phyloP scores from a whole-genome alignment of 2,329 filamentous ascomycete species.

The Penicillium sp. region DNA sequence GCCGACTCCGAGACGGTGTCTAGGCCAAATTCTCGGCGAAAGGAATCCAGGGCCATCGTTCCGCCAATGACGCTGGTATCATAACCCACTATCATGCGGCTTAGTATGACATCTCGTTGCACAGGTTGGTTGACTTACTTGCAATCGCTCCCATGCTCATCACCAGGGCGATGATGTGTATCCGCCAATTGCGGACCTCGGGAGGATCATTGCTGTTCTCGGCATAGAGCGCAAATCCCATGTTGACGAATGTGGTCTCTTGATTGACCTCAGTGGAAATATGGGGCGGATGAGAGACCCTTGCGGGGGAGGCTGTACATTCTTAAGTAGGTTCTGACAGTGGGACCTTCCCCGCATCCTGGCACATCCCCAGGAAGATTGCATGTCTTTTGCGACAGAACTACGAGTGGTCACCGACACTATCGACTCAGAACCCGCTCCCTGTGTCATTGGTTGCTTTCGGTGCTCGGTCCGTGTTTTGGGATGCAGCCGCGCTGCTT shows the following conservation, averaged over 20 bases:
- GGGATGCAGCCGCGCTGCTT: no score
- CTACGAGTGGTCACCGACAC: no score
- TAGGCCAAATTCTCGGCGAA: conserved; percentile 19
- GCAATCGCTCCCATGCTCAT: conserved; percentile 20
- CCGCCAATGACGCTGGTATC: conserved; percentile 20
- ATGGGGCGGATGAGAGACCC: no score
- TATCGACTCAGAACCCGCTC: no score
- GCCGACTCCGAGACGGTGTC: conserved; percentile 1
- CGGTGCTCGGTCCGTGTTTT: no score
- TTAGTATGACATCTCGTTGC: background rate
- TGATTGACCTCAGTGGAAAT: no score
- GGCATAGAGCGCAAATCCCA: conserved; percentile 24
- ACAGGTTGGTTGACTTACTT: background rate
- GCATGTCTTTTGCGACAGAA: no score
- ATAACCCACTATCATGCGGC: conserved; percentile 13
- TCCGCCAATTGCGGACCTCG: conserved; percentile 18
- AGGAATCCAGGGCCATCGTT: conserved; percentile 15
- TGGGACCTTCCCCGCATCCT: no score
- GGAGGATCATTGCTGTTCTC: conserved; percentile 20
- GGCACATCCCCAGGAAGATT: no score
- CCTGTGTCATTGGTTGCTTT: no score
- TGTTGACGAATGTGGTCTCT: background rate
- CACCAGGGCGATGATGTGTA: conserved; percentile 15
- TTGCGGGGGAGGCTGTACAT: no score
- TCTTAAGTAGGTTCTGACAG: no score